A percentile compares a stretch with the other conserved stretches of the same genome.
Conservation (phyloP, 805 yeast species). For the Candida ficus region DNA sequence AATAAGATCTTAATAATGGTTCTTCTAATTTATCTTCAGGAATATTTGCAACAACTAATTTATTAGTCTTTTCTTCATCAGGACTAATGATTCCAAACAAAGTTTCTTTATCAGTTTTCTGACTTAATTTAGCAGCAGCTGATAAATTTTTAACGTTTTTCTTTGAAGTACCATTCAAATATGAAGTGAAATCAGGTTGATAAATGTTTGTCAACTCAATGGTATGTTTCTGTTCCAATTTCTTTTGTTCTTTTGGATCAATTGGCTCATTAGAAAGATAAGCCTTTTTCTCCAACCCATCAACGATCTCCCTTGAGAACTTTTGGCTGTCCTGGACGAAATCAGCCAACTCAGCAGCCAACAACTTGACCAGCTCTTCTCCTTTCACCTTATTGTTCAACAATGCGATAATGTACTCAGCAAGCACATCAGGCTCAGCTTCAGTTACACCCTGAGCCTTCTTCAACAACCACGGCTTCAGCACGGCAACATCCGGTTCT, state of each 20-base stretch:
- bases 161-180: slow-evolving; percentile 10
- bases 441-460: slow-evolving; percentile 26
- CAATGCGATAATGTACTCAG: slow-evolving; percentile 41
- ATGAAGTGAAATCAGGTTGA: slow-evolving; percentile 12
- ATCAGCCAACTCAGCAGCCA: slow-evolving; percentile 34
- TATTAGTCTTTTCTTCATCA: slow-evolving; percentile 11
- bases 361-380: slow-evolving; percentile 28
- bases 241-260: slow-evolving; percentile 6
- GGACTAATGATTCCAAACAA: background rate
- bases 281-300: slow-evolving; percentile 14
- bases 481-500: slow-evolving; percentile 9
- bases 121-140: background rate
- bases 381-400: slow-evolving; percentile 32
- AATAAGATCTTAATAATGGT: slow-evolving; percentile 28
- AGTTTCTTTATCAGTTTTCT: background rate
- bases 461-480: slow-evolving; percentile 26
- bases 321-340: slow-evolving; percentile 29
- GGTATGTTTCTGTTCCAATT: slow-evolving; percentile 7
- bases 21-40: slow-evolving; percentile 39
- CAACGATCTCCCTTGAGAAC: slow-evolving; percentile 26
- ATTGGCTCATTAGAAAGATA: slow-evolving; percentile 1
- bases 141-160: background rate
- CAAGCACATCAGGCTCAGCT: slow-evolving; percentile 37
- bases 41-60: slow-evolving; percentile 35
- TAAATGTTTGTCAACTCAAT: slow-evolving; percentile 9